phyloP scores from a whole-genome alignment of 2,329 filamentous ascomycete species.

The Cladosporium sp. region DNA sequence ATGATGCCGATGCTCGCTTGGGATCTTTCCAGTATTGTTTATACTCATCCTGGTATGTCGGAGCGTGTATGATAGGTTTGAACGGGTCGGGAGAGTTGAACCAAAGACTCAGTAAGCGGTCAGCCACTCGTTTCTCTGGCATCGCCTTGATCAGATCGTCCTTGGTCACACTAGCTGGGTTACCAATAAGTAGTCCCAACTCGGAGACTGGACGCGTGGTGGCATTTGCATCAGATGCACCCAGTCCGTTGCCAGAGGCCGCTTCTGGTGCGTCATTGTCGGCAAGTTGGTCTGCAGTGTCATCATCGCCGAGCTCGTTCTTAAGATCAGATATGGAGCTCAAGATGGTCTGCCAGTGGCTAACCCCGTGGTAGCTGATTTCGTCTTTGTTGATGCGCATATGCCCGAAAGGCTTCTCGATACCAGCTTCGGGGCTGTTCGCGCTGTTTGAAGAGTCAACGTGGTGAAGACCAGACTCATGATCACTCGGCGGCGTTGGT shows the following conservation, averaged over 20 bases:
- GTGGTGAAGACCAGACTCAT: slow-evolving; percentile 16
- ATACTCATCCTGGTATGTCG: slow-evolving; percentile 40
- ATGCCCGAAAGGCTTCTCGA: slow-evolving; percentile 67
- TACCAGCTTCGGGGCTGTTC: slow-evolving; percentile 37
- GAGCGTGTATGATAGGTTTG: slow-evolving; percentile 59
- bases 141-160: slow-evolving; percentile 29
- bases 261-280: not conserved
- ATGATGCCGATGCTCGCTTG: slow-evolving; percentile 35
- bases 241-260: not conserved
- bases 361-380: slow-evolving; percentile 75
- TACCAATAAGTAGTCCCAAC: slow-evolving; percentile 26
- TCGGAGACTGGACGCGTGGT: slow-evolving; percentile 13
- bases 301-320: slow-evolving; percentile 27
- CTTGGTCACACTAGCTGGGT: slow-evolving; percentile 19
- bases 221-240: not conserved
- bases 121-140: slow-evolving; percentile 30
- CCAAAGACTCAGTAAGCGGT: slow-evolving; percentile 30
- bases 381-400: slow-evolving; percentile 74
- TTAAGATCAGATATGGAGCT: slow-evolving; percentile 50
- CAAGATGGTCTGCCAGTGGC: slow-evolving; percentile 78
- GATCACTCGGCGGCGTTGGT: slow-evolving; percentile 29
- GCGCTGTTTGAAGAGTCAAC: not conserved
- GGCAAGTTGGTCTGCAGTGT: slow-evolving; percentile 17
- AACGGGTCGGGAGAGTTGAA: slow-evolving; percentile 34
- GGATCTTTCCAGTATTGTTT: slow-evolving; percentile 43